Conservation (phyloP, 2,329 filamentous ascomycete genomes). For the Fusarium sp. region DNA sequence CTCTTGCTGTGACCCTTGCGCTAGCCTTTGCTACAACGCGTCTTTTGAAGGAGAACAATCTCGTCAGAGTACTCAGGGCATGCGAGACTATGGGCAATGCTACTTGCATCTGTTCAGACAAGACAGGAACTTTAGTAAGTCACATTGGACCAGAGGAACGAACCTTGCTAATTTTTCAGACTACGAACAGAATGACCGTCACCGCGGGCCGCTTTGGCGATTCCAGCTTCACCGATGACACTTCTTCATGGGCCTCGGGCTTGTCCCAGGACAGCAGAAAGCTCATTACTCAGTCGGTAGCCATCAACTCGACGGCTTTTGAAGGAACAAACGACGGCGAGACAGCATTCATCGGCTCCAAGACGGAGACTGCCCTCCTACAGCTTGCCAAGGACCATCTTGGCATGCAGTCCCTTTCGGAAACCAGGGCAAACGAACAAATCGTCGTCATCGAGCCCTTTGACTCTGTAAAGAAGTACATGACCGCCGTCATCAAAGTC, state of each 20-base stretch:
- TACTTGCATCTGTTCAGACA: not conserved
- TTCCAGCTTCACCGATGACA: slow-evolving; percentile 28
- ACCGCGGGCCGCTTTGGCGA: slow-evolving; percentile 36
- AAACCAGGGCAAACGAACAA: slow-evolving; percentile 57
- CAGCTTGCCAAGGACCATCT: slow-evolving; percentile 61
- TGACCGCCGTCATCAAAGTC: slow-evolving; percentile 64
- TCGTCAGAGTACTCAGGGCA: not conserved
- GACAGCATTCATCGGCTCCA: slow-evolving; percentile 62
- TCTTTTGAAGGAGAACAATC: not conserved
- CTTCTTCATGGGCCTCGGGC: slow-evolving; percentile 2
- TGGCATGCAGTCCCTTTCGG: slow-evolving; percentile 58
- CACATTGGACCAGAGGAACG: not conserved
- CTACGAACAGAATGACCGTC: slow-evolving; percentile 45
- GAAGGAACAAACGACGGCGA: slow-evolving; percentile 58
- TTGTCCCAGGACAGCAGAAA: slow-evolving; percentile 45
- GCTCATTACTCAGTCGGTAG: slow-evolving; percentile 55
- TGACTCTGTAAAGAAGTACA: slow-evolving; percentile 64
- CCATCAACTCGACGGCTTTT: slow-evolving; percentile 70
- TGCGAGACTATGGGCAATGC: not conserved
- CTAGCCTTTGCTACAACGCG: slow-evolving; percentile 65
- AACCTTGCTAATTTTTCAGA: slow-evolving; percentile 21
- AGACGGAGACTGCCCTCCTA: slow-evolving; percentile 66
- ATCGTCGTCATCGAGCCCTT: slow-evolving; percentile 63
- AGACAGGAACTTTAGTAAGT: not conserved
- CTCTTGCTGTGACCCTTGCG: slow-evolving; percentile 73